Conservation (phyloP, 768 basidiomycete species). For the Chlorophyllum brunneum region DNA sequence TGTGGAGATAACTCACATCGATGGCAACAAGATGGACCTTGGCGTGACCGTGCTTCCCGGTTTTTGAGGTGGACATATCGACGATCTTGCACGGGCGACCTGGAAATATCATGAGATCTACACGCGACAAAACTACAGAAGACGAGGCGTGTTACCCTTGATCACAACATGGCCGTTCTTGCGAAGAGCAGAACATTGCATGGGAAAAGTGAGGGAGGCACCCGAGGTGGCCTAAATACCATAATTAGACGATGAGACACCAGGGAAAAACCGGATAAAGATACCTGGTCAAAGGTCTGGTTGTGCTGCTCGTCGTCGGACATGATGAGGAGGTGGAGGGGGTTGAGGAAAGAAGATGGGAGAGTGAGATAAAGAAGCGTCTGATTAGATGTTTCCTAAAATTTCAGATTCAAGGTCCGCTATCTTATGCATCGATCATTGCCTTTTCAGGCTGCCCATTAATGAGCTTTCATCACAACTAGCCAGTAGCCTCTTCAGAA, state of each 20-base stretch:
- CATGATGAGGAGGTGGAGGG: conserved; percentile 45
- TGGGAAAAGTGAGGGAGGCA: conserved; percentile 77
- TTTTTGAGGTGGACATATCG: conserved; percentile 99
- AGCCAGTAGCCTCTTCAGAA: neutral
- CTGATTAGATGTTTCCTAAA: conserved; percentile 22
- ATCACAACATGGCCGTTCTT: conserved; percentile 95
- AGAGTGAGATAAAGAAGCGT: conserved; percentile 6
- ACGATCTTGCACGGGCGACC: conserved; percentile 97
- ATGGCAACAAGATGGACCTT: conserved; percentile 97
- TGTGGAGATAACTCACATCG: conserved; percentile 62
- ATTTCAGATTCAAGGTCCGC: conserved; percentile 36
- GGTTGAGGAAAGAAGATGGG: conserved; percentile 16
- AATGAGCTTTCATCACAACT: neutral
- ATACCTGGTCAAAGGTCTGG: conserved; percentile 80
- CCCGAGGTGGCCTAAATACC: conserved; percentile 57
- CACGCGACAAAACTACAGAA: conserved; percentile 6
- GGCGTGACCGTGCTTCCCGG: conserved; percentile 99
- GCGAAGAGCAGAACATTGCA: conserved; percentile 96
- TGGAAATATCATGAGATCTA: too few species aligned
- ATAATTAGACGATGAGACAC: conserved; percentile 5
- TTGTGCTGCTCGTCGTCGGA: conserved; percentile 89
- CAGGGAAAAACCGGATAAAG: conserved; percentile 17
- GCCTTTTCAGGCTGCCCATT: neutral
- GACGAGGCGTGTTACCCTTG: conserved; percentile 52
- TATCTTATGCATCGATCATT: conserved; percentile 15